Conservation (phyloP, 768 basidiomycete genomes). For the Grammothele lineata region DNA sequence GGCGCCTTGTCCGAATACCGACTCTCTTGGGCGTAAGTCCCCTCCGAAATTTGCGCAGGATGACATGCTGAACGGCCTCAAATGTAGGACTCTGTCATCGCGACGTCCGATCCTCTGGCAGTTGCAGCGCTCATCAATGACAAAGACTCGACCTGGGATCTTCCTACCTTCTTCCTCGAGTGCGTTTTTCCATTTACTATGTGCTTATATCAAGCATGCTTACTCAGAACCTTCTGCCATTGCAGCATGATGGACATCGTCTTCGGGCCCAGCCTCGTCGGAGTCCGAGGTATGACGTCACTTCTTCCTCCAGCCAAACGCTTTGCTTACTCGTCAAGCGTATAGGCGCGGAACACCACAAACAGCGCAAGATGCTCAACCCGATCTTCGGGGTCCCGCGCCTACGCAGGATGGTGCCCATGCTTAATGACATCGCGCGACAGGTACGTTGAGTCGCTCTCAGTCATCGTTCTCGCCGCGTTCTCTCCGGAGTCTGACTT, state of each 20-base stretch:
- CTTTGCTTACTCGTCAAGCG: not conserved
- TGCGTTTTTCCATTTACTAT: too few species aligned
- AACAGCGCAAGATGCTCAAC: slow-evolving; percentile 7
- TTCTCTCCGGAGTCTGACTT: not conserved
- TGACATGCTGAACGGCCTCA: too few species aligned
- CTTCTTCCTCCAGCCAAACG: too few species aligned
- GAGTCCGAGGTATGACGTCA: not conserved
- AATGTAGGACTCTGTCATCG: not conserved
- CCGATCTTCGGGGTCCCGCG: slow-evolving; percentile 1
- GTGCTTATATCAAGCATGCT: too few species aligned
- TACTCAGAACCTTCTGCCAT: too few species aligned
- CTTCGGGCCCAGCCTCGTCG: not conserved
- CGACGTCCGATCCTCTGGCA: not conserved
- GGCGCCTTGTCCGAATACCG: slow-evolving; percentile 1
- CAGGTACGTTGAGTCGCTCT: not conserved
- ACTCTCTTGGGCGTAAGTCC: not conserved
- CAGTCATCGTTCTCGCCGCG: not conserved
- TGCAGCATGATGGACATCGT: not conserved
- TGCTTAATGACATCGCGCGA: slow-evolving; percentile 1
- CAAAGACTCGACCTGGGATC: not conserved
- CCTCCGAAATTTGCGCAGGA: too few species aligned
- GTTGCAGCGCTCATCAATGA: not conserved
- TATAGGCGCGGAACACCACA: slow-evolving; percentile 1
- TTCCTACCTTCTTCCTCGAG: not conserved
- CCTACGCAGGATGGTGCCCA: not conserved